A percentile compares a stretch with the other conserved stretches of the same genome.
Evolutionary conservation across 306 rosid species (phyloP).

Genomic region (Luffa aegyptiaca): DNA sequence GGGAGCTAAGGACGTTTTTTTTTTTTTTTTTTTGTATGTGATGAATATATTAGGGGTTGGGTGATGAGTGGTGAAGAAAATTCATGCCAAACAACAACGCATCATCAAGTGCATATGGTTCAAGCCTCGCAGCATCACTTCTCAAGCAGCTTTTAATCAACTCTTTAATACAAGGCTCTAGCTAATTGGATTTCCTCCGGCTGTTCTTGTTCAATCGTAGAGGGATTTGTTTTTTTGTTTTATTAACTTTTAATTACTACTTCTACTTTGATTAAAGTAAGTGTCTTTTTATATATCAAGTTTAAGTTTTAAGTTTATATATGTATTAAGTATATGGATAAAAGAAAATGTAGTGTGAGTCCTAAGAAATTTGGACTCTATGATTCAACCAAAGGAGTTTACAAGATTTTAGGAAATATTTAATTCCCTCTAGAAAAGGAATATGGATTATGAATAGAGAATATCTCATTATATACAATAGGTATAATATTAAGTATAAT

Average conservation of each 20-base stretch:
- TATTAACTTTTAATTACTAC: background rate
- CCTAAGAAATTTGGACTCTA: too few species aligned
- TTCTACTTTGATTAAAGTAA: too few species aligned
- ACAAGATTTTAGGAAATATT: too few species aligned
- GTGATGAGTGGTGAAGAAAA: slow-evolving; percentile 47
- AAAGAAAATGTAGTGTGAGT: too few species aligned
- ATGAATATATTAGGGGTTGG: background rate
- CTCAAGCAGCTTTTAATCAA: slow-evolving; percentile 34
- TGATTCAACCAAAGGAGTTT: too few species aligned
- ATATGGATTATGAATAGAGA: too few species aligned
- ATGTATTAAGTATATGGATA: background rate
- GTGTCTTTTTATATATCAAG: too few species aligned
- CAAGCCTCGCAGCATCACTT: slow-evolving; percentile 51
- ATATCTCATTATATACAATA: too few species aligned
- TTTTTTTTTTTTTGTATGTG: too few species aligned
- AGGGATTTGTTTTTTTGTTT: background rate
- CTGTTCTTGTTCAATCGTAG: background rate
- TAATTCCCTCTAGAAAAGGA: too few species aligned
- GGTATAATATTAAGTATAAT: too few species aligned
- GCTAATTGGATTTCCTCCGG: background rate
- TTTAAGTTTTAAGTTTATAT: background rate
- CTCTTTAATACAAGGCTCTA: background rate
- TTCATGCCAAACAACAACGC: slow-evolving; percentile 74
- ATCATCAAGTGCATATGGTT: slow-evolving; percentile 46
- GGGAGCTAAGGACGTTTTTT: slow-evolving; percentile 17